phyloP scores from a whole-genome alignment of 345 rosid genomes.

The Eutrema japonicum region DNA sequence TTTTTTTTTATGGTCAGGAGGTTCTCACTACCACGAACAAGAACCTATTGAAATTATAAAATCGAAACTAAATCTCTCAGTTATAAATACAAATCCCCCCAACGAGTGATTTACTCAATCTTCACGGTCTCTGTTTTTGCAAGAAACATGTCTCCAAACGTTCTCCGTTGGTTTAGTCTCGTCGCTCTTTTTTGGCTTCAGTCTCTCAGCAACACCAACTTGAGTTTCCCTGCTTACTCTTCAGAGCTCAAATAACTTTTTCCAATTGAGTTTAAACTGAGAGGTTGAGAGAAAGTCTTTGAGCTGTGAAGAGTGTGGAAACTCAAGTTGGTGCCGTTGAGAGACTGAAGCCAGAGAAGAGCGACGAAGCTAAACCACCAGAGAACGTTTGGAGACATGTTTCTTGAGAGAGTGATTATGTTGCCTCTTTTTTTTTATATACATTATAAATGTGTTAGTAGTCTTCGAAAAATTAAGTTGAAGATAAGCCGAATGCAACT shows the following conservation, averaged over 20 bases:
- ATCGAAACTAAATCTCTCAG: too few relatives aligned
- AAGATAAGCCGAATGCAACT: constrained; percentile 23
- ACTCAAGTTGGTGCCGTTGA: constrained; percentile 77
- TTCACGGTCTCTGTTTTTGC: background rate
- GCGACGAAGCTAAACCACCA: constrained; percentile 83
- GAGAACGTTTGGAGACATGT: constrained; percentile 49
- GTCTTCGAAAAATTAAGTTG: background rate
- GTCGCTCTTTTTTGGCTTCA: constrained; percentile 83
- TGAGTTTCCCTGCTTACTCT: constrained; percentile 89
- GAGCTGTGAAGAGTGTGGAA: constrained; percentile 93
- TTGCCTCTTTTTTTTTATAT: background rate
- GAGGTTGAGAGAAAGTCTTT: constrained; percentile 74
- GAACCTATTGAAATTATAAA: too few relatives aligned
- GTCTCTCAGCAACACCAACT: constrained; percentile 72
- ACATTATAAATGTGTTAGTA: background rate
- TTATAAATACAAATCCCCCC: too few relatives aligned
- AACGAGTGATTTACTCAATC: too few relatives aligned
- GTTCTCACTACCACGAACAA: too few relatives aligned
- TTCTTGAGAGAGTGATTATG: constrained; percentile 19
- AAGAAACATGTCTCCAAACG: constrained; percentile 45
- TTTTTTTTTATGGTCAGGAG: too few relatives aligned
- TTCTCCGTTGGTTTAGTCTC: constrained; percentile 74
- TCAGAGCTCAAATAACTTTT: constrained; percentile 70
- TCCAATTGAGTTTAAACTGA: constrained; percentile 67
- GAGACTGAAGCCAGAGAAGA: constrained; percentile 77